phyloP scores from a whole-genome alignment of 192 early-diverging fungal genomes.

The Coemansia sp. region DNA sequence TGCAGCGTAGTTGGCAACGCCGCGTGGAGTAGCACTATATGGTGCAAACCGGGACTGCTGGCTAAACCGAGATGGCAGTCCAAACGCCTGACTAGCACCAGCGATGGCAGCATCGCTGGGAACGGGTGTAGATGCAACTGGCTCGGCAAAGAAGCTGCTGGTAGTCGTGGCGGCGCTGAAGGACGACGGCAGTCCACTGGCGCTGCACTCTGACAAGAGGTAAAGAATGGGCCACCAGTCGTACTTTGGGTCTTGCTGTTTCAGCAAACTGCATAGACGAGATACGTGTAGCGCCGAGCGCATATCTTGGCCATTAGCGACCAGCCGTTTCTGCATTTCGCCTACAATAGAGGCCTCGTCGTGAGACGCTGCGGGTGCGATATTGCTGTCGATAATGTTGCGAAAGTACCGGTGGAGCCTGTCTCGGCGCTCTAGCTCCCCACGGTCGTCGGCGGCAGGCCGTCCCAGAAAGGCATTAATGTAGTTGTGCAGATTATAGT shows the following conservation, averaged over 20 bases:
- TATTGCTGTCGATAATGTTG: constrained; percentile 48
- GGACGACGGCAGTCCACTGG: constrained; percentile 1
- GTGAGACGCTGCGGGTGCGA: constrained; percentile 20
- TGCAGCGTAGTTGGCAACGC: background rate
- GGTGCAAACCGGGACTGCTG: constrained; percentile 15
- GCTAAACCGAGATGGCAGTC: constrained; percentile 2
- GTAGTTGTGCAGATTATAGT: constrained; percentile 42
- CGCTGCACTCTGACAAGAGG: constrained; percentile 44
- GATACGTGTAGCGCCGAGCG: constrained; percentile 38
- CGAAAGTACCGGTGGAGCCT: constrained; percentile 32
- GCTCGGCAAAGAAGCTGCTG: constrained; percentile 24
- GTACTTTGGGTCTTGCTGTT: constrained; percentile 34
- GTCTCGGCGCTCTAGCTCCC: constrained; percentile 30
- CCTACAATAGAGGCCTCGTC: constrained; percentile 32
- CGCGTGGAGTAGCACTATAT: constrained; percentile 13
- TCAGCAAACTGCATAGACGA: constrained; percentile 33
- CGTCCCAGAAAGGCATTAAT: constrained; percentile 46
- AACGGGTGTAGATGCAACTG: background rate
- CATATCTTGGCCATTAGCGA: constrained; percentile 9
- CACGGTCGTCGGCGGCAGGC: constrained; percentile 9
- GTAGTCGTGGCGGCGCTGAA: constrained; percentile 6
- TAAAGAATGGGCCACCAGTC: constrained; percentile 56
- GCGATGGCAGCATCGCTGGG: background rate
- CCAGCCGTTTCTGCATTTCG: constrained; percentile 47
- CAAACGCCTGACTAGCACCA: constrained; percentile 1